Base-by-base conservation (phyloP, 208 protist species). In the Tritrichomonas musculus region DNA sequence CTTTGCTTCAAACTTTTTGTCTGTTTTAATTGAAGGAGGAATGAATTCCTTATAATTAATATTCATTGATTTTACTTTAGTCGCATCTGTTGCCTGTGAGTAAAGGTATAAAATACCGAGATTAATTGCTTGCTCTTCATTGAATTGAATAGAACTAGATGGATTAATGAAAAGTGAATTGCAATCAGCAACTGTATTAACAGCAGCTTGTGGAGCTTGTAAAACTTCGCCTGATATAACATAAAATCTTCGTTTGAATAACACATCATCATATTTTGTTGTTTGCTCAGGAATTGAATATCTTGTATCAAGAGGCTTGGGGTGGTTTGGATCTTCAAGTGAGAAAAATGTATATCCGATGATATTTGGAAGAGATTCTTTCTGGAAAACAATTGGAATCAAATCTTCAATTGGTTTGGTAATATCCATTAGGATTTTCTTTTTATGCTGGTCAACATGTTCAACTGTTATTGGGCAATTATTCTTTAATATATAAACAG, bases 181-280 rank as follows among this genome's bases (percentile, higher is more conserved):
- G 17, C 77, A 88, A 9, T 88, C 77, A 60, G 27, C 41, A 49
- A 88, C 47, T 39, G 77, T 57, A 22, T 25, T 13, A 17, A 88
- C 13, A 57, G 47, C 47, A 57, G 47, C 39, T n/a, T 17, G 1
- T 41, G 77, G 20, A 33, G 77, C 13, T 57, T 88, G 77, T 39
- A 88, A 47, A 39, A 88, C 77, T 88, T 88, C 77, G 17, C 41
- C 47, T 3, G 77, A 57, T n/a, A 88, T 27, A 88, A 88, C 47
- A 49, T 88, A 88, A 49, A 88, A 88, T 57, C 77, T 53, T 39
- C 77, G 0, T 20, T 39, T 88, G 77, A 88, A 88, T 20, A 53
- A n/a, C 33, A 88, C 27, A n/a, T 69, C 22, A 60, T 60, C 53
- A 17, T 22, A 60, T 60, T 60, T 60, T 17, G 11, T 22, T 5